Conservation (phyloP, 2,329 filamentous ascomycete genomes). For the Dothideomycetes sp. region DNA sequence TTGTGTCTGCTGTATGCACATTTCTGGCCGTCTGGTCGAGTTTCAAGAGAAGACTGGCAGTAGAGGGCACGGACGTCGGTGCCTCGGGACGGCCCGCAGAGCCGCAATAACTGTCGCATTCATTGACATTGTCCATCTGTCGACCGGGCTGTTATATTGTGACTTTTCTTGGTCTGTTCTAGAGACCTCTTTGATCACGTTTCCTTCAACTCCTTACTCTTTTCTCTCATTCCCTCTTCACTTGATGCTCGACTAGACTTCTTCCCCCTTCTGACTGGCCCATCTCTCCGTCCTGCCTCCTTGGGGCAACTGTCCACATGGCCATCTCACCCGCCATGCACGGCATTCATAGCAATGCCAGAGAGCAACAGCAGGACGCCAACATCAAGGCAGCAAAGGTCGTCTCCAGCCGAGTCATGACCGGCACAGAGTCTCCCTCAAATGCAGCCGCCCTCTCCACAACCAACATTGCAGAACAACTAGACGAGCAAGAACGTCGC, state of each 20-base stretch:
- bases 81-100: conserved; percentile 3
- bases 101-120: conserved; percentile 5
- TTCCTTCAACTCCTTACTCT: too few species aligned
- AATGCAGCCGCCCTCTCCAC: neutral
- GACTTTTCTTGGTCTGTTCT: neutral
- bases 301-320: neutral
- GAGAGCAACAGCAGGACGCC: conserved; percentile 1
- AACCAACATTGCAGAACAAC: conserved; percentile 33
- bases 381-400: conserved; percentile 2
- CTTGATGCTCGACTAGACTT: neutral
- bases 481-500: conserved; percentile 47
- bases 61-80: neutral
- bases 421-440: neutral
- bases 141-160: neutral
- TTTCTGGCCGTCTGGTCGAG: neutral
- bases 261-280: neutral
- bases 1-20: neutral
- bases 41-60: neutral
- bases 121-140: neutral
- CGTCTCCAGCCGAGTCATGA: neutral
- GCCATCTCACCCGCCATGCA: conserved; percentile 6
- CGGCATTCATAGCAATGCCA: conserved; percentile 1
- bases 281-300: neutral
- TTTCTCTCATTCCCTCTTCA: too few species aligned
- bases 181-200: too few species aligned